Conservation (phyloP, 352 stramenopile genomes). For the Globisporangium nodosum region DNA sequence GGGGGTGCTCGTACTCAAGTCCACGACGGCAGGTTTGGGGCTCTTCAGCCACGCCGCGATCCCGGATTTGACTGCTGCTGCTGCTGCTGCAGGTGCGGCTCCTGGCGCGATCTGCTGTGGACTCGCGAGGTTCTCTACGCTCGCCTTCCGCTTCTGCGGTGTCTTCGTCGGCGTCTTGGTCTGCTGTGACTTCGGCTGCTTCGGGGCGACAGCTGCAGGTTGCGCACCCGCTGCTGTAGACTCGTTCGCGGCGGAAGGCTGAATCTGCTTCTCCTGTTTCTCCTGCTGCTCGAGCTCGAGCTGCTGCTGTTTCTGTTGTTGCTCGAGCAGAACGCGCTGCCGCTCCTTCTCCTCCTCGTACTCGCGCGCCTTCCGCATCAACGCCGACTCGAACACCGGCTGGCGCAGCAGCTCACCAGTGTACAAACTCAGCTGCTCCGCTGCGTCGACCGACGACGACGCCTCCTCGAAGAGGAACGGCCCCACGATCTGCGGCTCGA, state of each 20-base stretch:
- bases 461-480: constrained; percentile 30
- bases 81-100: background rate
- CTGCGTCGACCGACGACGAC: background rate
- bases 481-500: constrained; percentile 56
- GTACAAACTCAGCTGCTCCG: constrained; percentile 14
- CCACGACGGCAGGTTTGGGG: constrained; percentile 12
- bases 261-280: constrained; percentile 15
- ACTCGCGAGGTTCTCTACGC: constrained; percentile 9
- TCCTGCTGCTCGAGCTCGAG: constrained; percentile 14
- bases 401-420: constrained; percentile 25
- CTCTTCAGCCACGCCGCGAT: constrained; percentile 18
- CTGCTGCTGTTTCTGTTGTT: constrained; percentile 18
- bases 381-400: constrained; percentile 37
- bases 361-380: constrained; percentile 42
- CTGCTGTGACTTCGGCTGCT: background rate
- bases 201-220: background rate
- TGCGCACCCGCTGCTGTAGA: background rate
- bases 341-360: constrained; percentile 35
- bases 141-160: constrained; percentile 14
- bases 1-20: constrained; percentile 4
- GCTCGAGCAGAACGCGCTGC: constrained; percentile 19
- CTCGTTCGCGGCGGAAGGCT: background rate
- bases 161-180: constrained; percentile 9
- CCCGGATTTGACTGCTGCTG: constrained; percentile 6
- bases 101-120: background rate